Percentiles rank a stretch among this genome's conserved stretches.
Evolutionary conservation across 2,329 filamentous ascomycete genomes (phyloP).

Genomic region (Lithohypha guttulata): DNA sequence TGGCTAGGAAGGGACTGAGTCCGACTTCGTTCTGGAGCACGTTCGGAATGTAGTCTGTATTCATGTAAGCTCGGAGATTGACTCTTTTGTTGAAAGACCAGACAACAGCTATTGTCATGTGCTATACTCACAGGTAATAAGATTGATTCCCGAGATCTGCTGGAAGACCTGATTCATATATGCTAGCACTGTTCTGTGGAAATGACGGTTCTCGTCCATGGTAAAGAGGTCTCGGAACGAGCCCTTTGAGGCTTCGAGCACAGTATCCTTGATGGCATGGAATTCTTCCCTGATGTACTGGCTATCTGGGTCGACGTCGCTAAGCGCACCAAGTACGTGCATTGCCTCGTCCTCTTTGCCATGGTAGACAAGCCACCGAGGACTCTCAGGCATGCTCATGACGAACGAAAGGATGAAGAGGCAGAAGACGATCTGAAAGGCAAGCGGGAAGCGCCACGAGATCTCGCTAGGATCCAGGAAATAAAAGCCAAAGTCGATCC

Average conservation of each 20-base stretch:
- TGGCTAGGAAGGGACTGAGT: conserved; percentile 31
- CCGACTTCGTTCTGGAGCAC: conserved; percentile 36
- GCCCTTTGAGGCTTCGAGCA: conserved; percentile 41
- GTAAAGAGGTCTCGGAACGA: conserved; percentile 48
- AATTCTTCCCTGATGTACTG: conserved; percentile 38
- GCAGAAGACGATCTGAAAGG: conserved; percentile 48
- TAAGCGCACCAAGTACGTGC: conserved; percentile 37
- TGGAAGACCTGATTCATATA: conserved; percentile 49
- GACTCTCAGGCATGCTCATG: conserved; percentile 35
- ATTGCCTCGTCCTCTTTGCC: conserved; percentile 43
- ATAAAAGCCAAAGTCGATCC: conserved; percentile 42
- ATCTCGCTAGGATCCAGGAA: conserved; percentile 40
- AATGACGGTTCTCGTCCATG: conserved; percentile 44
- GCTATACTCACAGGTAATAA: conserved; percentile 22
- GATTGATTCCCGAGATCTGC: conserved; percentile 37
- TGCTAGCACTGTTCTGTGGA: conserved; percentile 45
- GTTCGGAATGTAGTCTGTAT: conserved; percentile 34
- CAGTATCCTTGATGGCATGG: conserved; percentile 43
- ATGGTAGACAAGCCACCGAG: conserved; percentile 48
- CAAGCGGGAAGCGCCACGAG: conserved; percentile 47
- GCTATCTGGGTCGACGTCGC: conserved; percentile 38
- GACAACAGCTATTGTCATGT: conserved; percentile 13
- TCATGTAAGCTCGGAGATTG: no score
- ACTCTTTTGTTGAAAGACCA: no score
- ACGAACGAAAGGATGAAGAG: conserved; percentile 37